phyloP scores from a whole-genome alignment of 1,284 basidiomycete species.

The Testicularia cyperi region DNA sequence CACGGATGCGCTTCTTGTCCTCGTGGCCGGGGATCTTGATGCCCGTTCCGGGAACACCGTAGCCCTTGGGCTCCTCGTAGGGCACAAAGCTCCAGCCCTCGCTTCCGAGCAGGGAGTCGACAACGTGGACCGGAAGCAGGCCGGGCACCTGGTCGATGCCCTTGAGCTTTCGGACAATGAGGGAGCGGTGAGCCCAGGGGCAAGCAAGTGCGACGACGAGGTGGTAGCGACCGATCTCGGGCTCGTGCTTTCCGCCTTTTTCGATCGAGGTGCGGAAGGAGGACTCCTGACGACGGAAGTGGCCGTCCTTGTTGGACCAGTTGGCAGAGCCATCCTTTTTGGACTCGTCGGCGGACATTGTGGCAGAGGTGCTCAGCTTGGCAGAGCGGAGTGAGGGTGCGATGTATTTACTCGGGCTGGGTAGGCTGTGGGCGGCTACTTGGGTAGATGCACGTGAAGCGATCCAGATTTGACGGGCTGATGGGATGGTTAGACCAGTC shows the following conservation, averaged over 20 bases:
- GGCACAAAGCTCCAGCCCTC: slow-evolving; percentile 84
- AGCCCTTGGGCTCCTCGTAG: slow-evolving; percentile 32
- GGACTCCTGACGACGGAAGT: slow-evolving; percentile 75
- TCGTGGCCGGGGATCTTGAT: slow-evolving; percentile 52
- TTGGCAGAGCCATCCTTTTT: slow-evolving; percentile 42
- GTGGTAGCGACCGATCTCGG: slow-evolving; percentile 72
- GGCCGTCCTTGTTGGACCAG: slow-evolving; percentile 69
- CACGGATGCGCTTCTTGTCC: slow-evolving; percentile 71
- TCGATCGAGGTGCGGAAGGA: slow-evolving; percentile 74
- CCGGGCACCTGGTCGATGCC: slow-evolving; percentile 82
- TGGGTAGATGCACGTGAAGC: too few species aligned
- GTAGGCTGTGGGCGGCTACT: too few species aligned
- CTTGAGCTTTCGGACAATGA: slow-evolving; percentile 87
- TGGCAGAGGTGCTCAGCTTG: too few species aligned
- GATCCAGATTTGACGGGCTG: too few species aligned
- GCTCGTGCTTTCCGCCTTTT: slow-evolving; percentile 73
- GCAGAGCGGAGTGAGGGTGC: too few species aligned
- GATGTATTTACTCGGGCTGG: too few species aligned
- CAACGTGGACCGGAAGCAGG: slow-evolving; percentile 63
- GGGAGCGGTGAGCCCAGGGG: slow-evolving; percentile 87
- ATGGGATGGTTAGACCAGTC: too few species aligned
- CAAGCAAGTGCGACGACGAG: slow-evolving; percentile 58
- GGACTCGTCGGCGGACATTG: slow-evolving; percentile 21
- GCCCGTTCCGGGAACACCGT: slow-evolving; percentile 47
- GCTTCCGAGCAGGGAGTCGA: slow-evolving; percentile 81